Evolutionary conservation across 2,329 filamentous ascomycete species (phyloP).

Genomic region (Ambrosiella beaveri): DNA sequence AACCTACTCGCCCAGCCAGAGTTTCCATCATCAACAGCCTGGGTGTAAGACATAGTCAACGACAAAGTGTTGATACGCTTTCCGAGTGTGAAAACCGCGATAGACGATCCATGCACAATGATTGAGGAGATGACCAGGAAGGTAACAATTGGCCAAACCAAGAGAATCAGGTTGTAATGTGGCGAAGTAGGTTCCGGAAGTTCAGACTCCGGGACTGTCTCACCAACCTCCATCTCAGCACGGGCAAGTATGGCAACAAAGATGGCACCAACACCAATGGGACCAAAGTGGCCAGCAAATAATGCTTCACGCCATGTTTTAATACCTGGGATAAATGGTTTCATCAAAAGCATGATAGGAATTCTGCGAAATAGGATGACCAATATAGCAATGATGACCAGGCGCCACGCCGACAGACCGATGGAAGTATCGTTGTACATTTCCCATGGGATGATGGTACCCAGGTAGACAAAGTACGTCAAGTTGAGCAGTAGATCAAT

Average conservation of each 20-base stretch:
- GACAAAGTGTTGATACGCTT: constrained; percentile 96
- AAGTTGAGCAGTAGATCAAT: constrained; percentile 94
- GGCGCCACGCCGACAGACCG: constrained; percentile 69
- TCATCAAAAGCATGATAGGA: constrained; percentile 79
- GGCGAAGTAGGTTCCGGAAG: constrained; percentile 37
- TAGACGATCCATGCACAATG: constrained; percentile 89
- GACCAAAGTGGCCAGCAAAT: constrained; percentile 93
- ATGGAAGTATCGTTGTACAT: constrained; percentile 63
- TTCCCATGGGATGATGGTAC: constrained; percentile 91
- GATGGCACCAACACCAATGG: constrained; percentile 91
- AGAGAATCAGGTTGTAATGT: constrained; percentile 53
- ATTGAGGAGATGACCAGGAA: constrained; percentile 93
- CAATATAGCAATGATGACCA: constrained; percentile 84
- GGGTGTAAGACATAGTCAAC: constrained; percentile 90
- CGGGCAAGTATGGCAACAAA: constrained; percentile 86
- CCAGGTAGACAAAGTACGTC: constrained; percentile 95
- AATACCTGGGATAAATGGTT: constrained; percentile 86
- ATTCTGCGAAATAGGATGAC: constrained; percentile 93
- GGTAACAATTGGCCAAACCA: constrained; percentile 91
- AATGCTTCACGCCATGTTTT: constrained; percentile 96
- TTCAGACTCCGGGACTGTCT: constrained; percentile 53
- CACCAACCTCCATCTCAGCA: constrained; percentile 68
- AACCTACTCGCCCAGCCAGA: constrained; percentile 91
- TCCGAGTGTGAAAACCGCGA: constrained; percentile 91
- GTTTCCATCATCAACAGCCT: constrained; percentile 64